Evolutionary conservation across 2,329 filamentous ascomycete genomes (phyloP).

Genomic region (Trichothecium roseum): DNA sequence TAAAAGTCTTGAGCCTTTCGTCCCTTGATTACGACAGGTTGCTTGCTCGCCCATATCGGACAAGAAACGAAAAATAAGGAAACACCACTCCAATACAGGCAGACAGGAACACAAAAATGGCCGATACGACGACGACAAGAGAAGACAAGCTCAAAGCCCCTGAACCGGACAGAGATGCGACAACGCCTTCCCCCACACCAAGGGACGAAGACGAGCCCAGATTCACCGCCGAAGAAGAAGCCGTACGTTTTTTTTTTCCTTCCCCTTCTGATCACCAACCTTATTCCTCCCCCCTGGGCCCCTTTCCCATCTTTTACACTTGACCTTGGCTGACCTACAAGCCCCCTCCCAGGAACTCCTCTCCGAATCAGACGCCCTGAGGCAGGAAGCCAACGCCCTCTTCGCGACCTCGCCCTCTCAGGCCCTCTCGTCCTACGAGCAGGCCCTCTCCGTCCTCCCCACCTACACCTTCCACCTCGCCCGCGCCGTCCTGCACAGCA

Average conservation of each 20-base stretch:
- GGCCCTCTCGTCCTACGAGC: constrained; percentile 74
- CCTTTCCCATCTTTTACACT: not conserved
- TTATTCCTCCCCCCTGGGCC: no score
- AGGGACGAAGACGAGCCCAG: constrained; percentile 11
- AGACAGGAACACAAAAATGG: not conserved
- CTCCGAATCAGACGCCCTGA: constrained; percentile 60
- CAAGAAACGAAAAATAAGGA: no score
- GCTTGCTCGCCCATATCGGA: no score
- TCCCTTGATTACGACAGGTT: no score
- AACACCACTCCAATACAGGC: not conserved
- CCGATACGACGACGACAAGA: not conserved
- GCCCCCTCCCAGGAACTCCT: constrained; percentile 47
- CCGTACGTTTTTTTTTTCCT: constrained; percentile 26
- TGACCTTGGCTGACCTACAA: no score
- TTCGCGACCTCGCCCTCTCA: constrained; percentile 64
- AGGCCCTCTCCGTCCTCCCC: constrained; percentile 68
- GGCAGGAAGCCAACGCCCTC: constrained; percentile 67
- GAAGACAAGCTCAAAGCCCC: not conserved
- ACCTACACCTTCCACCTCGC: constrained; percentile 74
- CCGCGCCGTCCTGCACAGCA: constrained; percentile 75
- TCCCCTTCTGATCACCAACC: no score
- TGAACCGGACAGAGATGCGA: not conserved
- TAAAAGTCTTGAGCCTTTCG: no score
- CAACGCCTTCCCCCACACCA: not conserved
- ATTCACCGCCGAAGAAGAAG: constrained; percentile 47